phyloP scores from a whole-genome alignment of 768 basidiomycete genomes.

The Rhodosporidiobolus sp. region DNA sequence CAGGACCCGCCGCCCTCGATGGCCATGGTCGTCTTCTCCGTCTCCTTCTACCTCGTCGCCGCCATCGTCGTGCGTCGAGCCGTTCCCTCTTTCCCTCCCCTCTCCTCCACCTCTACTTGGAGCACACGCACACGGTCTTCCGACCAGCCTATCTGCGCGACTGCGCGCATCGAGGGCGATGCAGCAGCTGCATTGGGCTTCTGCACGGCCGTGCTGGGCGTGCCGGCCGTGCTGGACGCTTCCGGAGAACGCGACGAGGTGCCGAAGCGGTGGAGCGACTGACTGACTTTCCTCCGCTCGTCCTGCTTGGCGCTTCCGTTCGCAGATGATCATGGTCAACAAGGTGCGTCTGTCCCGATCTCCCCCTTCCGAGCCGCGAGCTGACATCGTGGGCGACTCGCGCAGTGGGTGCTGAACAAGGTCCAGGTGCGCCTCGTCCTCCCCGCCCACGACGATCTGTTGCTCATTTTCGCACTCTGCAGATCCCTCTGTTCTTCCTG shows the following conservation, averaged over 20 bases:
- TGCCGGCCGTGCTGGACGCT: too few relatives aligned
- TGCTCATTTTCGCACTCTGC: neutral
- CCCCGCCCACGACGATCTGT: accelerated
- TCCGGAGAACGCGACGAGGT: neutral
- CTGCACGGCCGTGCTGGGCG: too few relatives aligned
- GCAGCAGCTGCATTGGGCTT: too few relatives aligned
- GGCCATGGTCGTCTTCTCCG: slow-evolving; percentile 51
- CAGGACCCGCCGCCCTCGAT: slow-evolving; percentile 27
- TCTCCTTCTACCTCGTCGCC: slow-evolving; percentile 82
- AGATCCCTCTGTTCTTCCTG: slow-evolving; percentile 75
- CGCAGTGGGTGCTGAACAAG: slow-evolving; percentile 77
- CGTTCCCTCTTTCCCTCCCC: neutral
- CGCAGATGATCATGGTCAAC: slow-evolving; percentile 87
- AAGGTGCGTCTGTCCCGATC: slow-evolving; percentile 39
- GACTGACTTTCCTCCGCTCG: neutral
- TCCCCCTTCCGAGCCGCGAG: neutral
- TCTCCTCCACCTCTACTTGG: neutral
- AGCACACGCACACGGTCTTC: too few relatives aligned
- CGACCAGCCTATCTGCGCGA: too few relatives aligned
- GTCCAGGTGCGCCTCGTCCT: slow-evolving; percentile 54
- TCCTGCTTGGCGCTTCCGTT: neutral
- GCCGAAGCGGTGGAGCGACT: neutral
- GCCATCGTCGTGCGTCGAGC: slow-evolving; percentile 68
- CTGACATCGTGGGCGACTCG: slow-evolving; percentile 14
- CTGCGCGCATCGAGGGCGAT: too few relatives aligned